A percentile compares a stretch with the other conserved stretches of the same genome.
Evolutionary conservation across 2,329 filamentous ascomycete genomes (phyloP).

Genomic region (Trichothecium sympodiale): DNA sequence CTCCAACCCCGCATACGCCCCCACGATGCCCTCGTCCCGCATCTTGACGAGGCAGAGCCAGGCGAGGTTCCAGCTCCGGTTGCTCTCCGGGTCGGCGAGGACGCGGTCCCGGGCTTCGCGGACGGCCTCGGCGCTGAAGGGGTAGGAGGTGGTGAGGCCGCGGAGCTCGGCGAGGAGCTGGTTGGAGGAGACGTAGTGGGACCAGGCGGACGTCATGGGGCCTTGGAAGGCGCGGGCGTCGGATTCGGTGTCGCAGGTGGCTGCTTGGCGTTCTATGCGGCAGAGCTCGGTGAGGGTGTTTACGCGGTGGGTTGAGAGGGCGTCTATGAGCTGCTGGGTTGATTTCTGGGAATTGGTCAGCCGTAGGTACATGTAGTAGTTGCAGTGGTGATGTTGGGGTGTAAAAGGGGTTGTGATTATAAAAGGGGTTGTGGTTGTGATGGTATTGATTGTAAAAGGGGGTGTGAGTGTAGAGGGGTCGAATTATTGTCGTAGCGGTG

Average conservation of each 20-base stretch:
- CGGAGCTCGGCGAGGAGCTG: slow-evolving; percentile 61
- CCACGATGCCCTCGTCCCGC: slow-evolving; percentile 45
- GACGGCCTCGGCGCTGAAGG: slow-evolving; percentile 54
- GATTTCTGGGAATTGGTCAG: too few relatives aligned
- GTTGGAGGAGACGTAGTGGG: slow-evolving; percentile 59
- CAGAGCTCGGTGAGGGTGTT: slow-evolving; percentile 65
- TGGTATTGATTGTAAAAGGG: too few relatives aligned
- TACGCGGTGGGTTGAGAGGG: slow-evolving; percentile 54
- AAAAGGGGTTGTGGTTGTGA: too few relatives aligned
- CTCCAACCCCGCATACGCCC: slow-evolving; percentile 48
- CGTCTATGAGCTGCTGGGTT: slow-evolving; percentile 45
- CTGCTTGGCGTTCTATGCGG: slow-evolving; percentile 57
- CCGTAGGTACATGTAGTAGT: too few relatives aligned
- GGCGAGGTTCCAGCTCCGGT: slow-evolving; percentile 65
- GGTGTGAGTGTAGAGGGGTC: too few relatives aligned
- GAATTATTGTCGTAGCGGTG: too few relatives aligned
- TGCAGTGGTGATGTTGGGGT: too few relatives aligned
- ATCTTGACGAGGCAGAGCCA: slow-evolving; percentile 63
- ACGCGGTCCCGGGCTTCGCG: slow-evolving; percentile 56
- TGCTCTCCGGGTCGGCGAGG: slow-evolving; percentile 50
- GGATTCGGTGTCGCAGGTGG: slow-evolving; percentile 38
- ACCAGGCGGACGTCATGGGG: slow-evolving; percentile 62
- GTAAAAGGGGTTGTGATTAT: too few relatives aligned
- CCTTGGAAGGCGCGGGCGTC: slow-evolving; percentile 46
- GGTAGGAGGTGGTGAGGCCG: slow-evolving; percentile 54